phyloP scores from a whole-genome alignment of 2,329 filamentous ascomycete genomes.

The Fusarium scirpi region DNA sequence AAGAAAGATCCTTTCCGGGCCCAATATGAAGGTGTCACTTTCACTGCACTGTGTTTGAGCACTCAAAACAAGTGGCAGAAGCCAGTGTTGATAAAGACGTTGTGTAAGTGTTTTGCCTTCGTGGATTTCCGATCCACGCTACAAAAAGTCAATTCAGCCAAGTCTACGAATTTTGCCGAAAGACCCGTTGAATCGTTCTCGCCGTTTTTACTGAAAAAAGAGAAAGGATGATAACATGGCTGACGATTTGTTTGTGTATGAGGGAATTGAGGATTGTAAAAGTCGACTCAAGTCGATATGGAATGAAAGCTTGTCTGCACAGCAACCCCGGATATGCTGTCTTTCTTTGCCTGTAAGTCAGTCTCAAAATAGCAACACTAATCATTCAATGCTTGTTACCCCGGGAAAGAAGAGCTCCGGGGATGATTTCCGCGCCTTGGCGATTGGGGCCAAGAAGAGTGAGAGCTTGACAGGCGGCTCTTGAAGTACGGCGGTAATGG shows the following conservation, averaged over 20 bases:
- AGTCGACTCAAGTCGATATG: background rate
- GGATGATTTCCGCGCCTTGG: conserved; percentile 18
- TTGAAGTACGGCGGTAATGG: background rate
- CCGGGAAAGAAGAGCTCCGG: conserved; percentile 5
- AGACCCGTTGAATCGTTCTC: conserved; percentile 22
- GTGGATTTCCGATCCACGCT: conserved; percentile 13
- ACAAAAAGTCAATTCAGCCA: conserved; percentile 29
- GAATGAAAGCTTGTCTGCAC: conserved; percentile 3
- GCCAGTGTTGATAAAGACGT: conserved; percentile 22
- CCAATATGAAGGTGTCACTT: background rate
- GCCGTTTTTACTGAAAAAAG: conserved; percentile 2
- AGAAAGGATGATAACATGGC: background rate
- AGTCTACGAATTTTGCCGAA: conserved; percentile 17
- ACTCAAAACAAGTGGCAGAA: background rate
- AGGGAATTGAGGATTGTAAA: background rate
- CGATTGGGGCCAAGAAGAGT: background rate
- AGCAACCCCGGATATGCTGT: conserved; percentile 2
- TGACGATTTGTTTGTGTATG: background rate
- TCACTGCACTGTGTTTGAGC: conserved; percentile 7
- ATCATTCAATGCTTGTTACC: conserved; percentile 12
- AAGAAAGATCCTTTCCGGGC: background rate
- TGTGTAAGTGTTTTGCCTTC: conserved; percentile 8
- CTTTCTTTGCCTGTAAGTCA: conserved; percentile 8
- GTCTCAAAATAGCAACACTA: conserved; percentile 34
- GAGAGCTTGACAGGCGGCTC: conserved; percentile 1